phyloP scores from a whole-genome alignment of 495 filamentous ascomycete genomes.

The Neurospora intermedia region DNA sequence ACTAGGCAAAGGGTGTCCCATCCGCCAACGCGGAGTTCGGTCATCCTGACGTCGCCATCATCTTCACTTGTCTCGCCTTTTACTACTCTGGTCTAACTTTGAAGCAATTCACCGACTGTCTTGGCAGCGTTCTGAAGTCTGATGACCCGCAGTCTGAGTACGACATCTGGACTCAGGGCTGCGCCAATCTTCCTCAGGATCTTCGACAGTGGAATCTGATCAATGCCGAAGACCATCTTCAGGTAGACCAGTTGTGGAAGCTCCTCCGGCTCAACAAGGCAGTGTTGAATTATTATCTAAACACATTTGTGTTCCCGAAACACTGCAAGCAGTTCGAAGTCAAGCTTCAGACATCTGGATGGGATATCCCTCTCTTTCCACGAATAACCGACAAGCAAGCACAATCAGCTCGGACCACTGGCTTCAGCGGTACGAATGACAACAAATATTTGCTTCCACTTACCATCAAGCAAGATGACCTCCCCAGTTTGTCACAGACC shows the following conservation, averaged over 20 bases:
- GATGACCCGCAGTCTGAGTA: constrained; percentile 42
- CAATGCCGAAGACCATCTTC: constrained; percentile 38
- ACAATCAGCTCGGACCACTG: constrained; percentile 27
- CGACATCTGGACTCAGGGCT: constrained; percentile 31
- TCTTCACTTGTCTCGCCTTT: constrained; percentile 43
- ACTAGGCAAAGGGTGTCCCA: constrained; percentile 5
- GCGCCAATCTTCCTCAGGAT: constrained; percentile 27
- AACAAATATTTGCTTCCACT: constrained; percentile 37
- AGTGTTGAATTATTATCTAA: constrained; percentile 42
- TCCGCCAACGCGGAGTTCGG: constrained; percentile 18
- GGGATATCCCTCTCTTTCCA: constrained; percentile 39
- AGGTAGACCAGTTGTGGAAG: constrained; percentile 33
- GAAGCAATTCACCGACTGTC: constrained; percentile 27
- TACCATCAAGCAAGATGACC: constrained; percentile 42
- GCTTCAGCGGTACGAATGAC: constrained; percentile 49
- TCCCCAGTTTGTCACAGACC: constrained; percentile 34
- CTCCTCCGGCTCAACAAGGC: constrained; percentile 24
- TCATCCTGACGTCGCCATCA: constrained; percentile 45
- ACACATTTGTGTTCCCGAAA: constrained; percentile 43
- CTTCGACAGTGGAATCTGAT: constrained; percentile 36
- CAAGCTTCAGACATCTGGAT: constrained; percentile 43
- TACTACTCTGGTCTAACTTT: constrained; percentile 38
- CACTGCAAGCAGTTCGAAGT: constrained; percentile 43
- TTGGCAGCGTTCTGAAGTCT: constrained; percentile 34
- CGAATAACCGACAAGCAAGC: constrained; percentile 2